A percentile compares a stretch with the other conserved stretches of the same genome.
phyloP scores from a whole-genome alignment of 495 filamentous ascomycete genomes.

The Lentithecium fluviatile region DNA sequence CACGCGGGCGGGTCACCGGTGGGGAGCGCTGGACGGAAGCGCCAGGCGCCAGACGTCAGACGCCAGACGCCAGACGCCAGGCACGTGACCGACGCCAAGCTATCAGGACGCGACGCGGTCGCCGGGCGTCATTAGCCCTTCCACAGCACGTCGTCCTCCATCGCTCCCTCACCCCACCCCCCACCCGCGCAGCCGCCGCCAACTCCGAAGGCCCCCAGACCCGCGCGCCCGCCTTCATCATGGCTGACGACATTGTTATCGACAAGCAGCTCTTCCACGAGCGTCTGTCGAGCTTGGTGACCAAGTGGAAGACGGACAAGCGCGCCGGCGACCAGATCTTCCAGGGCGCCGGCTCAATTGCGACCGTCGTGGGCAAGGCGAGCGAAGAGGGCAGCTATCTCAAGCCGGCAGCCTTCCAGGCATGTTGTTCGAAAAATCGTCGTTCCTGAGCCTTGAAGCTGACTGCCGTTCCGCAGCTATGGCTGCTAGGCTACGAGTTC shows the following conservation, averaged over 20 bases:
- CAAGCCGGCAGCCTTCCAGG: slow-evolving; percentile 95
- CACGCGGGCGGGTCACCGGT: background rate
- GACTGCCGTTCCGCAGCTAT: slow-evolving; percentile 63
- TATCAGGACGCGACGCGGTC: slow-evolving; percentile 7
- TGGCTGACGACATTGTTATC: slow-evolving; percentile 74
- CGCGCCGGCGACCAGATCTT: slow-evolving; percentile 78
- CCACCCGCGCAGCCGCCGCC: slow-evolving; percentile 2
- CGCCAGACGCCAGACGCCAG: background rate
- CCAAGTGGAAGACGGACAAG: slow-evolving; percentile 94
- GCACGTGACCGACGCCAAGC: slow-evolving; percentile 2
- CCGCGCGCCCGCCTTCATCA: slow-evolving; percentile 29
- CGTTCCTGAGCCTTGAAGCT: background rate
- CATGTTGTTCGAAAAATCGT: slow-evolving; percentile 49
- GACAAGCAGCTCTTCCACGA: slow-evolving; percentile 89
- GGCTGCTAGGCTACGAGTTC: slow-evolving; percentile 98
- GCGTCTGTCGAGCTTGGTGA: slow-evolving; percentile 79
- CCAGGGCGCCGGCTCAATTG: slow-evolving; percentile 76
- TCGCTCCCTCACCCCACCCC: slow-evolving; percentile 7
- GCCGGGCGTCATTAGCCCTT: slow-evolving; percentile 3
- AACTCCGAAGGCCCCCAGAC: slow-evolving; percentile 13
- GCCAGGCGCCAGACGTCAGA: too few relatives aligned
- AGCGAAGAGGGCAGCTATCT: slow-evolving; percentile 79
- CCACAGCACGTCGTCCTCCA: slow-evolving; percentile 7
- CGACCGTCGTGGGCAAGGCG: slow-evolving; percentile 90
- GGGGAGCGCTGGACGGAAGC: too few relatives aligned